These are phyloP conservation scores for Pisolithus thermaeus DNA, from an alignment of 1,284 basidiomycete species.

Conservation along the genomic window DNA sequence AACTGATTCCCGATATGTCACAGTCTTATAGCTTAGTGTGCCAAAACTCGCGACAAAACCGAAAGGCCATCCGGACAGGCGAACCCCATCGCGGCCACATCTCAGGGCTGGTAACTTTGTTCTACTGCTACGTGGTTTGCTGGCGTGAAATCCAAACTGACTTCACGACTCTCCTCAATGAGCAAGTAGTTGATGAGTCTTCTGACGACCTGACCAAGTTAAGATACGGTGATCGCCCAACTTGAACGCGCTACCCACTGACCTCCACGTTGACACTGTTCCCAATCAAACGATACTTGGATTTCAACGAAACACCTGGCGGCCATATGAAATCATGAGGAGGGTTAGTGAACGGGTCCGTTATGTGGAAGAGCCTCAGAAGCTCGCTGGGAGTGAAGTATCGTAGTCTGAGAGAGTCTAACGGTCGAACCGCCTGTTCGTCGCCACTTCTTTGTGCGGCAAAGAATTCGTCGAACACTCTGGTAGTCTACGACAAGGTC, in stretches of 20 bases:
- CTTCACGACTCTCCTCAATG: not conserved
- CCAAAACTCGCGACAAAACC: too few relatives aligned
- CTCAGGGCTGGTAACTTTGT: not conserved
- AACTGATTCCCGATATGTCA: too few relatives aligned
- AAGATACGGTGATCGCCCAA: not conserved
- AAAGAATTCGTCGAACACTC: constrained; percentile 54
- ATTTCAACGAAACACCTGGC: constrained; percentile 48
- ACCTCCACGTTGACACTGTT: constrained; percentile 77
- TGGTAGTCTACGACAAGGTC: constrained; percentile 46
- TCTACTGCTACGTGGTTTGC: not conserved
- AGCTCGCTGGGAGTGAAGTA: constrained; percentile 72
- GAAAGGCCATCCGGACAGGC: too few relatives aligned
- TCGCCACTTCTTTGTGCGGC: constrained; percentile 35
- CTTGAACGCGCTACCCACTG: not conserved
- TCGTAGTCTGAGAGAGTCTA: constrained; percentile 54
- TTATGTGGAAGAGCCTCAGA: constrained; percentile 61
- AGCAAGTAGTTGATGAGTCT: constrained; percentile 24
- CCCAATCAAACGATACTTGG: constrained; percentile 68
- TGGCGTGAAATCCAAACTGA: not conserved
- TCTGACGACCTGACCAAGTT: constrained; percentile 18
- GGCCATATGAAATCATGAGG: constrained; percentile 53
- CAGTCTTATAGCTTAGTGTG: too few relatives aligned
- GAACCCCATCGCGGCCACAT: too few relatives aligned
- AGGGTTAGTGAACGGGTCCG: constrained; percentile 10
- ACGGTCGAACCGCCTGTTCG: constrained; percentile 42